A percentile compares a stretch with the other conserved stretches of the same genome.
These are phyloP conservation scores for Tolypocladium amazonense DNA, from an alignment of 2,329 filamentous ascomycete genomes.

Conservation along the genomic window DNA sequence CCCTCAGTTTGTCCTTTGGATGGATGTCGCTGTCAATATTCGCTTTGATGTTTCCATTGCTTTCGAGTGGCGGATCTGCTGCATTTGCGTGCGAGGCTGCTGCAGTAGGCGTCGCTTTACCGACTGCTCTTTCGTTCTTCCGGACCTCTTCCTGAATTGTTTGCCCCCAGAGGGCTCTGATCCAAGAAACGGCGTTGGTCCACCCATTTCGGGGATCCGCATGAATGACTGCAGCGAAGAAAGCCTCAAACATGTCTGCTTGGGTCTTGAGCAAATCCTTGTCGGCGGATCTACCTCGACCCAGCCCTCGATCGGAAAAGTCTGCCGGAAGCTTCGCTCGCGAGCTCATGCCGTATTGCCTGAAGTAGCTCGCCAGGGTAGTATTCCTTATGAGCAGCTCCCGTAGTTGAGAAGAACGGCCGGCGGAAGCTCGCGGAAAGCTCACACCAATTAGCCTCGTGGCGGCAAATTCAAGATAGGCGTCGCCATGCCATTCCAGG, in stretches of 20 bases:
- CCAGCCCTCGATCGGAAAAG: constrained; percentile 16
- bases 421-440: constrained; percentile 54
- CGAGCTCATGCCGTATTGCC: constrained; percentile 59
- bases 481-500: constrained; percentile 83
- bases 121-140: constrained; percentile 9
- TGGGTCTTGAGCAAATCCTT: constrained; percentile 60
- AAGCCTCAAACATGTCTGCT: constrained; percentile 86
- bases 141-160: constrained; percentile 46
- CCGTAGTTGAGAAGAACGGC: constrained; percentile 63
- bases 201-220: constrained; percentile 56
- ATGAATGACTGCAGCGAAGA: constrained; percentile 68
- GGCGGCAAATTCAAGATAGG: constrained; percentile 69
- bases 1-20: constrained; percentile 20
- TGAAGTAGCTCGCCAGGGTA: constrained; percentile 60
- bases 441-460: constrained; percentile 65
- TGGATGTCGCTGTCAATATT: neutral
- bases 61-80: neutral
- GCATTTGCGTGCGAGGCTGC: neutral
- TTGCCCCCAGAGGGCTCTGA: constrained; percentile 63
- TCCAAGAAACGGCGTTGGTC: constrained; percentile 53
- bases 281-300: constrained; percentile 21
- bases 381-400: constrained; percentile 74
- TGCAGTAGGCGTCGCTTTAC: no score
- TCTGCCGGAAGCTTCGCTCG: constrained; percentile 46
- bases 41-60: neutral